These are phyloP conservation scores for Ammopiptanthus mongolicus DNA, from an alignment of 306 rosid species.

Conservation along the genomic window DNA sequence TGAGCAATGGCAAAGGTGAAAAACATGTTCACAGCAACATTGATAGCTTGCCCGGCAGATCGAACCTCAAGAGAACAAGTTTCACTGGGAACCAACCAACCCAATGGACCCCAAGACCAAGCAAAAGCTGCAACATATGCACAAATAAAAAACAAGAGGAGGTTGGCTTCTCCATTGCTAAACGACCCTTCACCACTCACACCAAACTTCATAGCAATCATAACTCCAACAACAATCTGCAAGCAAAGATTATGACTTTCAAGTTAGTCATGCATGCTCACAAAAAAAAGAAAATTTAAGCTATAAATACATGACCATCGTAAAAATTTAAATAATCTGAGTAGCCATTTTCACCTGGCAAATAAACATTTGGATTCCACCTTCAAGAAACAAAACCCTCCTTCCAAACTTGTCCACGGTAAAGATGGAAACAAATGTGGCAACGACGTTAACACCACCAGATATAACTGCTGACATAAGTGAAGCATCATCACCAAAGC, in stretches of 20 bases:
- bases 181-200: no score
- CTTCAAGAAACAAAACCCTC: neutral
- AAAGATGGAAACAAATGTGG: neutral
- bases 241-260: neutral
- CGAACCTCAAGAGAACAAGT: constrained; percentile 37
- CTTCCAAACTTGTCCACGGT: neutral
- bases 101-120: constrained; percentile 56
- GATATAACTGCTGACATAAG: neutral
- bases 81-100: constrained; percentile 24
- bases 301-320: no score
- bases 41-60: constrained; percentile 39
- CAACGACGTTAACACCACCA: neutral
- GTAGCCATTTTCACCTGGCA: neutral
- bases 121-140: constrained; percentile 43
- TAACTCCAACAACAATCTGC: neutral
- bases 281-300: no score
- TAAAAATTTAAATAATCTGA: no score
- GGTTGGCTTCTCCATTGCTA: no score
- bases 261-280: neutral
- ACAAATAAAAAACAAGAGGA: constrained; percentile 29
- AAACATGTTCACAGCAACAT: constrained; percentile 39
- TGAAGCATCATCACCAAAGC: neutral
- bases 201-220: constrained; percentile 22
- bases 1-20: constrained; percentile 30
- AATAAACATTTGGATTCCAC: neutral